These are phyloP conservation scores for Sphenostylis stenocarpa DNA, from an alignment of 306 rosid species.

Conservation along the genomic window DNA sequence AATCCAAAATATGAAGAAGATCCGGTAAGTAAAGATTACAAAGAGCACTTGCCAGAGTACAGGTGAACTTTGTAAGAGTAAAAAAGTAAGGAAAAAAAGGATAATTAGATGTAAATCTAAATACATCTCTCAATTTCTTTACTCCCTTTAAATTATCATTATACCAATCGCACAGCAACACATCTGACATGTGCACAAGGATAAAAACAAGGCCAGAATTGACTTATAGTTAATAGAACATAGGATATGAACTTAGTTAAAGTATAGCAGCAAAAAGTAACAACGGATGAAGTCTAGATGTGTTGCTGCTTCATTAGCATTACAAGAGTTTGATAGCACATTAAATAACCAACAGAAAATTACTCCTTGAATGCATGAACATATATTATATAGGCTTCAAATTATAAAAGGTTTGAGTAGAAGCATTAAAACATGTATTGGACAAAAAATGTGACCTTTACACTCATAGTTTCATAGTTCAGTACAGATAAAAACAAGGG, in stretches of 20 bases:
- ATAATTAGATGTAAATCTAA: background rate
- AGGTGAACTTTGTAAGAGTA: background rate
- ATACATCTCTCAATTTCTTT: conserved; percentile 8
- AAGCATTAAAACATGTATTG: conserved; percentile 33
- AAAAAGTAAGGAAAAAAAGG: background rate
- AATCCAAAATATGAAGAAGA: background rate
- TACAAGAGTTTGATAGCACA: conserved; percentile 22
- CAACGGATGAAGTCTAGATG: conserved; percentile 9
- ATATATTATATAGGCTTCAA: background rate
- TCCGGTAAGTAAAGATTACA: background rate
- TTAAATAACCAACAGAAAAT: background rate
- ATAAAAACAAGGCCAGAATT: conserved; percentile 13
- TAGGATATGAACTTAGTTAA: background rate
- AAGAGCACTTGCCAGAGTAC: background rate
- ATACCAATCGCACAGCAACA: background rate
- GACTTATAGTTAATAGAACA: background rate
- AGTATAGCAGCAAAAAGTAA: background rate
- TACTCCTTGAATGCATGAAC: background rate
- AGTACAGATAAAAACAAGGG: conserved; percentile 24
- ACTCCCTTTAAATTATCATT: background rate
- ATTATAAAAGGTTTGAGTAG: background rate
- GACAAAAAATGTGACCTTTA: conserved; percentile 43
- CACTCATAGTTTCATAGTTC: conserved; percentile 31
- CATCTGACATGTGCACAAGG: background rate
- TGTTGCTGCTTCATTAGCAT: conserved; percentile 14